A percentile compares a stretch with the other conserved stretches of the same genome.
phyloP scores from a whole-genome alignment of 148 eudicot genomes.

The Cornus suecica region DNA sequence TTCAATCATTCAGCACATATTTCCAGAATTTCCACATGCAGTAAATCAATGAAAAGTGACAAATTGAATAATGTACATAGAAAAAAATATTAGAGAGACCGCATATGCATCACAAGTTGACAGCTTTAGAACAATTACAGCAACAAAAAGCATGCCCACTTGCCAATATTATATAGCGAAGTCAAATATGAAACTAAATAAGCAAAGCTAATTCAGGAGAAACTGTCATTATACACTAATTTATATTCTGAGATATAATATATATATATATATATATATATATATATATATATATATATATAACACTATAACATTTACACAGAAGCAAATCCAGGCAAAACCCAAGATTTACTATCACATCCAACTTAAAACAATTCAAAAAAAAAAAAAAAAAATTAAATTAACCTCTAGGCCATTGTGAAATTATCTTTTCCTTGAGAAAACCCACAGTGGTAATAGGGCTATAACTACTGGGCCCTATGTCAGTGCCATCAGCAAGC shows the following conservation, averaged over 20 bases:
- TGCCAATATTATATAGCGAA: background rate
- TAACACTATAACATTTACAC: background rate
- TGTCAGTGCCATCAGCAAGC: slow-evolving; percentile 84
- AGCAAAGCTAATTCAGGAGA: background rate
- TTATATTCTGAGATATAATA: background rate
- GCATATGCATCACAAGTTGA: background rate
- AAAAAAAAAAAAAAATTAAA: background rate
- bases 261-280: too few relatives aligned
- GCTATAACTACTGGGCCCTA: slow-evolving; percentile 68
- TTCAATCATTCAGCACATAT: background rate
- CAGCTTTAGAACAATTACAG: background rate
- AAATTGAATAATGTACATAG: too few relatives aligned
- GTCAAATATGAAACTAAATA: background rate
- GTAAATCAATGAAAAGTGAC: background rate
- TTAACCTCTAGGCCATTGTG: slow-evolving; percentile 87
- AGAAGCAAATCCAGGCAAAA: background rate
- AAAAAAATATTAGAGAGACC: background rate
- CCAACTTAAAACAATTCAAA: slow-evolving; percentile 4
- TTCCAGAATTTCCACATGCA: background rate
- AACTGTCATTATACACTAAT: background rate
- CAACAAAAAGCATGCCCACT: background rate
- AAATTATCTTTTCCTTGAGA: slow-evolving; percentile 69
- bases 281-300: too few relatives aligned
- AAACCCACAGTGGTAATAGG: slow-evolving; percentile 61
- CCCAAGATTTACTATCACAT: background rate